phyloP scores from a whole-genome alignment of 495 filamentous ascomycete species.

The Astrothelium subdiscretum region DNA sequence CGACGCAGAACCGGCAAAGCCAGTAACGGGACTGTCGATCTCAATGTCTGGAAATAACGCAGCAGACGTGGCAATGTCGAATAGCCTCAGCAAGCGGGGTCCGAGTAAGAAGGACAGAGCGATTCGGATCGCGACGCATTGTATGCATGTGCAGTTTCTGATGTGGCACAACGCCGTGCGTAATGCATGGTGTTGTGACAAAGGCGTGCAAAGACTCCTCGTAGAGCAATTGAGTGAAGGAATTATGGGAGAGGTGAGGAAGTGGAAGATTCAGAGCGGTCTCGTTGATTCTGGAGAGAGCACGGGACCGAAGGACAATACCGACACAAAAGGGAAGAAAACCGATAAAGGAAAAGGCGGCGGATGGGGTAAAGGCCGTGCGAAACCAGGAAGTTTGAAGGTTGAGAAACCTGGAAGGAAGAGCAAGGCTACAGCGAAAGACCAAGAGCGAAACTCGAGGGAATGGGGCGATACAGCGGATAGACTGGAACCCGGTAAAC shows the following conservation, averaged over 20 bases:
- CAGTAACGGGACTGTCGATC: neutral
- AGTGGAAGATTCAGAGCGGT: slow-evolving; percentile 59
- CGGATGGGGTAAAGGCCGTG: neutral
- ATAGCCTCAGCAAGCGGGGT: slow-evolving; percentile 60
- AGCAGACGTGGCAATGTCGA: slow-evolving; percentile 47
- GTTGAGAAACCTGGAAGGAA: slow-evolving; percentile 10
- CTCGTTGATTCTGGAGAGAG: slow-evolving; percentile 34
- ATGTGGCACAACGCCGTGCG: slow-evolving; percentile 81
- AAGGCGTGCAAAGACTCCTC: slow-evolving; percentile 64
- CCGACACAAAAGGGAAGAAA: slow-evolving; percentile 9
- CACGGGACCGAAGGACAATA: slow-evolving; percentile 4
- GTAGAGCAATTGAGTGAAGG: slow-evolving; percentile 55
- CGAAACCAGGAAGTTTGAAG: neutral
- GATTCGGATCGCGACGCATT: slow-evolving; percentile 67
- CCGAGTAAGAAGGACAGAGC: slow-evolving; percentile 72
- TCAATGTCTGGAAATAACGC: slow-evolving; percentile 60
- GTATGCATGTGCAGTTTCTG: slow-evolving; percentile 78
- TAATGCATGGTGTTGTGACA: slow-evolving; percentile 77
- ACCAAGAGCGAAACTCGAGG: slow-evolving; percentile 32
- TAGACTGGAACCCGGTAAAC: slow-evolving; percentile 53
- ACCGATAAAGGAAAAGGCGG: slow-evolving; percentile 14
- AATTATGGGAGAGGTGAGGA: slow-evolving; percentile 59
- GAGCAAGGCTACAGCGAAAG: slow-evolving; percentile 8
- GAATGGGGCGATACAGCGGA: slow-evolving; percentile 67
- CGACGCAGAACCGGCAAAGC: slow-evolving; percentile 1